Base-by-base conservation (phyloP, 768 basidiomycete species). In the Termitomyces eurrhizus region DNA sequence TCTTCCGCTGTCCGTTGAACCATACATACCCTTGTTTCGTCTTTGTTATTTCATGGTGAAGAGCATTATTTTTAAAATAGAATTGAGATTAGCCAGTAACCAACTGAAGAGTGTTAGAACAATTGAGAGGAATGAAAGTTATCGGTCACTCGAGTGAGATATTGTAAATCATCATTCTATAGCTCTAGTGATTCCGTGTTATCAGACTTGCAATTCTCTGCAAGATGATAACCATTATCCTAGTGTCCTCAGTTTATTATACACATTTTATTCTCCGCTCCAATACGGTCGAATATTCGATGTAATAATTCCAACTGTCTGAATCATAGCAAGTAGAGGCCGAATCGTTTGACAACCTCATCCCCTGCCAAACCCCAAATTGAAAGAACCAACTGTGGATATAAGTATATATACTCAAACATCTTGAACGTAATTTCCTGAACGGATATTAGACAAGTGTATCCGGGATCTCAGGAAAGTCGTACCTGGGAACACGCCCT, bases 401-500 rank as follows among this genome's bases (percentile, higher is more conserved):
- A 29, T 24, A 41, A 24, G 14, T 12, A 14, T 29, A 39, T 4
- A 58, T 45, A 37, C 26, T 66, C 52, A 68, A 41, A 52, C 61
- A 44, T 86, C 84, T 67, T 87, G 85, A 26, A 89, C 87, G 69
- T 88, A 87, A 70, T 88, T 88, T 29, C 87, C 87, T 88, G 61
- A 5, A 56, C 26, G 33, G 21, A 53, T 13, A 35, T 45, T 57
- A 55, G 66, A 53, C 54, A 59, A 58, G 54, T 49, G 48, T 44
- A 21, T 39, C 51, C 52, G 1, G 32, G 11, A 58, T 42, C 14
- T 18, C 33, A n/a, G 26, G 57, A 36, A 39, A 49, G 36, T 65
- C 71, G 70, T 75, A 83, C 91, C 92, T 58, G 95, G 96, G 76
- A 98, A 98, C 16, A 95, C 90, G 8, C 95, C 95, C 70, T 92